Evolutionary conservation across 495 filamentous ascomycete species (phyloP).

Genomic region (Jackrogersella multiformis): DNA sequence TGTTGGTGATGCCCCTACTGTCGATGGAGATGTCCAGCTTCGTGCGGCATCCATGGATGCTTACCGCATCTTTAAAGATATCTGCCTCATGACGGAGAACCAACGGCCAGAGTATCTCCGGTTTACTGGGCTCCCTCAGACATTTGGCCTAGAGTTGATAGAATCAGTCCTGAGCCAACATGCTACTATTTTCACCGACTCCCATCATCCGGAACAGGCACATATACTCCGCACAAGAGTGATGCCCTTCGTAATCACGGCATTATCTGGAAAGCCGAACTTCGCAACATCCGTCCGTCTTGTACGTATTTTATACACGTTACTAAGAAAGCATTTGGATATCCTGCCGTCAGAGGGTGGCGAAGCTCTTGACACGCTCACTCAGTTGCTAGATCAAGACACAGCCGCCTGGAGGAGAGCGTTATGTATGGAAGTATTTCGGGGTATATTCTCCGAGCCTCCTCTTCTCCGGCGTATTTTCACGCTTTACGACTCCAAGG

Average conservation of each 20-base stretch:
- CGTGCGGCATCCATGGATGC: constrained; percentile 85
- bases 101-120: constrained; percentile 81
- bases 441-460: constrained; percentile 82
- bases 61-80: constrained; percentile 84
- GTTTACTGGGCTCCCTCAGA: constrained; percentile 76
- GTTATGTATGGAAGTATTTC: constrained; percentile 89
- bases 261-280: constrained; percentile 77
- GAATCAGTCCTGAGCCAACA: constrained; percentile 89
- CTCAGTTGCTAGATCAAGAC: constrained; percentile 88
- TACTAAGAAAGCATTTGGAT: constrained; percentile 78
- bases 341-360: constrained; percentile 83
- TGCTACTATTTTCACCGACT: constrained; percentile 72
- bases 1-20: constrained; percentile 68
- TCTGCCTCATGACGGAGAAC: constrained; percentile 87
- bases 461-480: constrained; percentile 82
- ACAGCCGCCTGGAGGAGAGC: constrained; percentile 83
- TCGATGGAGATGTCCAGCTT: constrained; percentile 70
- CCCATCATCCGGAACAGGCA: constrained; percentile 78
- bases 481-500: constrained; percentile 75
- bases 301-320: constrained; percentile 79
- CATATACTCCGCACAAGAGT: constrained; percentile 80
- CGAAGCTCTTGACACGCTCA: constrained; percentile 83
- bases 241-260: constrained; percentile 82
- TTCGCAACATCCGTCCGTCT: constrained; percentile 87
- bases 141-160: constrained; percentile 88